phyloP scores from a whole-genome alignment of 2,329 filamentous ascomycete species.

The Xylariaceae sp. region DNA sequence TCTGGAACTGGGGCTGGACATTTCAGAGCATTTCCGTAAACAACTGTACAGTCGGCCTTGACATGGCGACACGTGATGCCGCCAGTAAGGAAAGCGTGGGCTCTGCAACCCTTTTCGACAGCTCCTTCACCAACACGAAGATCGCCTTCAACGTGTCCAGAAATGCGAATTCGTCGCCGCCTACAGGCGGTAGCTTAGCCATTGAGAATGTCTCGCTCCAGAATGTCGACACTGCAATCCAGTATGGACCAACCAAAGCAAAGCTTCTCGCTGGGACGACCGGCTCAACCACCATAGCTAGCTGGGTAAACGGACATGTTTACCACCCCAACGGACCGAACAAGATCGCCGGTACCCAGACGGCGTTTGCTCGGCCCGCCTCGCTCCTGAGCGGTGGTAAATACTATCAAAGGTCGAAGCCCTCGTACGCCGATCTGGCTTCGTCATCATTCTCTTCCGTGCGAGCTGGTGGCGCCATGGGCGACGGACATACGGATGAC shows the following conservation, averaged over 20 bases:
- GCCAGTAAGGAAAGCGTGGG: conserved; percentile 57
- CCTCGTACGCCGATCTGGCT: conserved; percentile 70
- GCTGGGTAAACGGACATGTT: conserved; percentile 72
- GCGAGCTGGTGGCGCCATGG: conserved; percentile 71
- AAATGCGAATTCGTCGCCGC: conserved; percentile 41
- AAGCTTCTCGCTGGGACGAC: conserved; percentile 63
- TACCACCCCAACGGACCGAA: conserved; percentile 58
- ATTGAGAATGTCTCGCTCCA: conserved; percentile 57
- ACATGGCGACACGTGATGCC: conserved; percentile 60
- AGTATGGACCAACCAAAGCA: conserved; percentile 51
- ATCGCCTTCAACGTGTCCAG: conserved; percentile 72
- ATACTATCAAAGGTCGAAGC: conserved; percentile 79
- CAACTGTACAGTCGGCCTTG: conserved; percentile 69
- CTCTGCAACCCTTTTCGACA: conserved; percentile 78
- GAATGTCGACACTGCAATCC: conserved; percentile 51
- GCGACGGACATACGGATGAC: conserved; percentile 78
- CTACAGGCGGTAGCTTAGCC: conserved; percentile 51
- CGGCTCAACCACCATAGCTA: conserved; percentile 53
- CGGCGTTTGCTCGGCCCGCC: conserved; percentile 56
- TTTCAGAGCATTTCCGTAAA: conserved; percentile 55
- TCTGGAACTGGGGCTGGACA: conserved; percentile 81
- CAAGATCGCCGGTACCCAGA: conserved; percentile 55
- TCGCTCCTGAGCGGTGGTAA: conserved; percentile 59
- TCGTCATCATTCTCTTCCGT: conserved; percentile 71
- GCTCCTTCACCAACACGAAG: conserved; percentile 69